These are phyloP conservation scores for Penicillium daleae DNA, from an alignment of 495 filamentous ascomycete genomes.

Conservation along the genomic window DNA sequence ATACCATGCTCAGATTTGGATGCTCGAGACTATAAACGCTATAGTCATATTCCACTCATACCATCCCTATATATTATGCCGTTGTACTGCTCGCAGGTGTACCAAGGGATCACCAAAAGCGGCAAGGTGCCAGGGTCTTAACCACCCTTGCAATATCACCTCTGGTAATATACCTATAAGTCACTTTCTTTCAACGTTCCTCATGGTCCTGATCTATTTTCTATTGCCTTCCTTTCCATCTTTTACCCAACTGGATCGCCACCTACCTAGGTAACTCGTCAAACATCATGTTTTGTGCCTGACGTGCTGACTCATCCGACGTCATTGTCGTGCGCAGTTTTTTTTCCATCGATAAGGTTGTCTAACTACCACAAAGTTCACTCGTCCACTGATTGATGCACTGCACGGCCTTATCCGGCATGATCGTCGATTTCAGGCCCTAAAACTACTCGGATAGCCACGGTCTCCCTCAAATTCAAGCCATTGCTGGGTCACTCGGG, in stretches of 20 bases:
- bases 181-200: background rate
- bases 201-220: background rate
- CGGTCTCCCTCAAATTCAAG: background rate
- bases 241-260: background rate
- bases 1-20: too few species aligned
- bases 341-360: constrained; percentile 8
- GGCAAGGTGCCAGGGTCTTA: background rate
- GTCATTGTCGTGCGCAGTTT: constrained; percentile 26
- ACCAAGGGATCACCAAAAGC: background rate
- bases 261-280: background rate
- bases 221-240: background rate
- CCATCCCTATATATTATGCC: background rate
- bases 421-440: constrained; percentile 19
- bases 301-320: constrained; percentile 36
- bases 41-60: too few species aligned
- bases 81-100: background rate
- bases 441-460: constrained; percentile 7
- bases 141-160: background rate
- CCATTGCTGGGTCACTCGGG: constrained; percentile 18
- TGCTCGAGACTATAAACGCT: too few species aligned
- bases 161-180: background rate
- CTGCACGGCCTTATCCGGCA: constrained; percentile 16
- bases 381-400: background rate
- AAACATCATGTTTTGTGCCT: constrained; percentile 4
- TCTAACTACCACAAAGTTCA: background rate